Base-by-base conservation (phyloP, 345 rosid genomes). In the Salix arbutifolia region DNA sequence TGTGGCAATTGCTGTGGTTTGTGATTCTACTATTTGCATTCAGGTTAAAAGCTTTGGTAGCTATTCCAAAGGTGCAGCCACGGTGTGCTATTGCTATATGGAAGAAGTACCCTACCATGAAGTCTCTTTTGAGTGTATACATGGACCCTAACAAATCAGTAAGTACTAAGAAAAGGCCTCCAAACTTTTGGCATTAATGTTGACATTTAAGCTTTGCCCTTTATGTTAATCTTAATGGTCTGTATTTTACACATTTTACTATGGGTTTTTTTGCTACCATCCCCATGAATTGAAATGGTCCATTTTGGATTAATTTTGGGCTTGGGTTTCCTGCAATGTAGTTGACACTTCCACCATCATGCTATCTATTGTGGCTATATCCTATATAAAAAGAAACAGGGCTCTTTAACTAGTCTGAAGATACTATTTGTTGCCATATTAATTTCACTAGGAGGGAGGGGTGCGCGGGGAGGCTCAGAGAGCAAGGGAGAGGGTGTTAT, bases 11-110 rank as follows among this genome's bases (percentile, higher is more conserved):
- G 58, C 8, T 25, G 4, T 18, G 14, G 31, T 21, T 56, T 58
- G 37, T 67, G 53, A 58, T 64, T 72, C 53, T 76, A 19, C 53
- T 75, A 67, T 62, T 26, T 65, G 37, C 65, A 6, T 74, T 76
- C 87, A 96, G 99, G 98, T 84, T 93, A 78, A 96, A 91, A 86
- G 96, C 96, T 18, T 87, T 93, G 86, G 89, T 93, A 71, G 90
- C 96, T 37, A 91, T 96, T 60, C 99, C 98, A 69, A 96, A 96
- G 89, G 98, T 95, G 72, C 99, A 95, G 83, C 98, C 99, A 33
- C 89, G 96, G 77, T 91, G 85, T 75, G 98, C 97, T 4, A 52
- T 93, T 75, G 93, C 99, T 50, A 90, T 93, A 80, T 83, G 90
- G 93, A 91, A 88, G 85, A 89, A 89, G 87, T 93, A 95, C 78